Percentiles rank a stretch among this genome's conserved stretches.
Evolutionary conservation across 176 grass and related monocot genomes (phyloP).

Genomic region (Elymus sibiricus): DNA sequence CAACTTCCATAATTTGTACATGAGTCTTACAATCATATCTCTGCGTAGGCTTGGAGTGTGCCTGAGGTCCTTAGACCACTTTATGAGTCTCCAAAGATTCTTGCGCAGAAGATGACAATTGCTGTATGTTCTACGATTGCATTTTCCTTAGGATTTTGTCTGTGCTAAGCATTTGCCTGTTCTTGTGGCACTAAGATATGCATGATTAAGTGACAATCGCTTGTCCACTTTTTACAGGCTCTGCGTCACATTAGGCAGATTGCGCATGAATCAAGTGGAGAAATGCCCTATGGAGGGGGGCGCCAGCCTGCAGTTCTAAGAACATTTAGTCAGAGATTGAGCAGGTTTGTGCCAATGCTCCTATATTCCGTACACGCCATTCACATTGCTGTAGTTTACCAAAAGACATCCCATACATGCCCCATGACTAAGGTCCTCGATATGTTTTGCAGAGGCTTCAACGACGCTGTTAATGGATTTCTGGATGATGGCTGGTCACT

Average conservation of each 20-base stretch:
- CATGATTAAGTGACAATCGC: not conserved
- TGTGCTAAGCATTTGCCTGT: not conserved
- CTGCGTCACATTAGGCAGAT: slow-evolving; percentile 92
- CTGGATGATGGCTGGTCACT: slow-evolving; percentile 88
- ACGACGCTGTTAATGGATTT: slow-evolving; percentile 95
- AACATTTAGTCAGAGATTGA: slow-evolving; percentile 91
- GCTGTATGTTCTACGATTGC: slow-evolving; percentile 48
- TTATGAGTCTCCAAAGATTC: slow-evolving; percentile 94
- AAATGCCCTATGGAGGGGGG: slow-evolving; percentile 74
- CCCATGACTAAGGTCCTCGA: not conserved
- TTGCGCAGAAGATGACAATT: slow-evolving; percentile 95
- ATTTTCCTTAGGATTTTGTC: not conserved
- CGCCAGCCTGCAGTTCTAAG: slow-evolving; percentile 80
- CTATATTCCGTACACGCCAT: not conserved
- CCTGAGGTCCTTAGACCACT: slow-evolving; percentile 93
- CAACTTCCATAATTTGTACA: slow-evolving; percentile 18
- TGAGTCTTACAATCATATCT: not conserved
- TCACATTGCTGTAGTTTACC: not conserved
- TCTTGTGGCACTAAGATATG: not conserved
- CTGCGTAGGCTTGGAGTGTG: slow-evolving; percentile 85
- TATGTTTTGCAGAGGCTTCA: slow-evolving; percentile 74
- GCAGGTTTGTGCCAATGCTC: slow-evolving; percentile 57
- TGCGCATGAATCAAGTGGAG: slow-evolving; percentile 73
- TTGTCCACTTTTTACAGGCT: slow-evolving; percentile 47
- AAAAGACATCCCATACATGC: not conserved